These are phyloP conservation scores for Colletotrichum sojae DNA, from an alignment of 2,329 filamentous ascomycete species.

Conservation along the genomic window DNA sequence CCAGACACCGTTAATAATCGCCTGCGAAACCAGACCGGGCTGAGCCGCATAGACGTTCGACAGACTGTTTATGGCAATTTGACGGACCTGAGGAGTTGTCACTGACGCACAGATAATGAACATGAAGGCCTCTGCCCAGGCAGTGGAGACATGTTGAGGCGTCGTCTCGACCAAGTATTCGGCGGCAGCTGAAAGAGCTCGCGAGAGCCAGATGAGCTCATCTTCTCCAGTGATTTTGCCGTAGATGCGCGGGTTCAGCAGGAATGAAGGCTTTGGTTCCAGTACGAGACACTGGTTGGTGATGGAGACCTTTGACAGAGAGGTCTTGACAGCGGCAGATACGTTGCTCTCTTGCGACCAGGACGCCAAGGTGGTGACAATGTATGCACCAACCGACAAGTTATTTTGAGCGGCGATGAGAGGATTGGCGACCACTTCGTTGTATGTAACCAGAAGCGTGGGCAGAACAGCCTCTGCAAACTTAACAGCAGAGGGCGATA, in stretches of 20 bases:
- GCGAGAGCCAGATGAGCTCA: conserved; percentile 83
- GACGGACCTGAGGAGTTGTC: conserved; percentile 74
- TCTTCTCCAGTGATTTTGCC: conserved; percentile 81
- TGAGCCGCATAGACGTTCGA: conserved; percentile 74
- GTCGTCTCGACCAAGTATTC: conserved; percentile 65
- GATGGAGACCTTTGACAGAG: conserved; percentile 72
- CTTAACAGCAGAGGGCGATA: conserved; percentile 55
- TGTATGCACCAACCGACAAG: conserved; percentile 83
- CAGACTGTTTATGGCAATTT: conserved; percentile 73
- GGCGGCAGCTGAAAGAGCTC: conserved; percentile 76
- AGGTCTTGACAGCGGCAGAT: conserved; percentile 59
- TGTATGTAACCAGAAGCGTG: conserved; percentile 78
- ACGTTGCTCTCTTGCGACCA: conserved; percentile 68
- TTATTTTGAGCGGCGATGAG: conserved; percentile 85
- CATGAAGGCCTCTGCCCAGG: conserved; percentile 90
- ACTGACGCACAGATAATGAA: conserved; percentile 78
- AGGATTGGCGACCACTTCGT: conserved; percentile 84
- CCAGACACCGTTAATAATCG: conserved; percentile 83
- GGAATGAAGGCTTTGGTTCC: conserved; percentile 88
- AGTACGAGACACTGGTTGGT: conserved; percentile 75
- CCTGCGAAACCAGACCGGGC: conserved; percentile 70
- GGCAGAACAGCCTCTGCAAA: conserved; percentile 68
- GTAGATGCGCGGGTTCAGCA: conserved; percentile 88
- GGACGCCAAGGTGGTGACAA: conserved; percentile 76
- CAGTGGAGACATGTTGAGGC: conserved; percentile 66